Conservation (phyloP, 2,329 filamentous ascomycete genomes). For the Verticillium zaregamsianum region DNA sequence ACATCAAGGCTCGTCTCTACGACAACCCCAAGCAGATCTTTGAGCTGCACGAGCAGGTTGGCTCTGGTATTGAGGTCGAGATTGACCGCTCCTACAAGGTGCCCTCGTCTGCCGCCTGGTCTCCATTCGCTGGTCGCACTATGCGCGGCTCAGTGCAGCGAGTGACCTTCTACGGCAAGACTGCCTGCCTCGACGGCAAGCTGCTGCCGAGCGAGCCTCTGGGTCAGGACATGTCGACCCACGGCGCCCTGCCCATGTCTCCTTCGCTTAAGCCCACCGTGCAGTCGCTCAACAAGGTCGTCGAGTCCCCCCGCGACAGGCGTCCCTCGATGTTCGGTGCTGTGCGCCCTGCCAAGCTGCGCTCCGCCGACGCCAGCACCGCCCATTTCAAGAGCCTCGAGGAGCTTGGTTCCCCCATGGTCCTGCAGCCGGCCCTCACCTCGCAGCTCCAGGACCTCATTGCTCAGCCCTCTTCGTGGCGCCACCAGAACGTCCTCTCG, state of each 20-base stretch:
- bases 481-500: constrained; percentile 83
- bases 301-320: constrained; percentile 30
- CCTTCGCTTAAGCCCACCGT: constrained; percentile 53
- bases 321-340: constrained; percentile 24
- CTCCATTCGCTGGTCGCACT: constrained; percentile 65
- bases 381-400: constrained; percentile 23
- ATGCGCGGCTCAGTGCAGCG: constrained; percentile 69
- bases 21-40: constrained; percentile 79
- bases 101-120: constrained; percentile 52
- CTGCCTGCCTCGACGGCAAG: constrained; percentile 70
- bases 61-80: constrained; percentile 70
- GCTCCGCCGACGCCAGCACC: constrained; percentile 18
- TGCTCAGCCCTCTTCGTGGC: constrained; percentile 74
- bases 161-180: constrained; percentile 71
- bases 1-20: constrained; percentile 67
- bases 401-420: constrained; percentile 41
- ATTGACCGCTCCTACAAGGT: constrained; percentile 67
- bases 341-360: constrained; percentile 25
- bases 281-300: constrained; percentile 27
- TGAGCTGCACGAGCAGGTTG: constrained; percentile 75
- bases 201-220: constrained; percentile 50
- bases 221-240: constrained; percentile 73
- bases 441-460: constrained; percentile 69
- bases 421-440: constrained; percentile 46
- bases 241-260: constrained; percentile 52